Conservation (phyloP, 2,329 filamentous ascomycete genomes). For the Alternaria brassicicola region DNA sequence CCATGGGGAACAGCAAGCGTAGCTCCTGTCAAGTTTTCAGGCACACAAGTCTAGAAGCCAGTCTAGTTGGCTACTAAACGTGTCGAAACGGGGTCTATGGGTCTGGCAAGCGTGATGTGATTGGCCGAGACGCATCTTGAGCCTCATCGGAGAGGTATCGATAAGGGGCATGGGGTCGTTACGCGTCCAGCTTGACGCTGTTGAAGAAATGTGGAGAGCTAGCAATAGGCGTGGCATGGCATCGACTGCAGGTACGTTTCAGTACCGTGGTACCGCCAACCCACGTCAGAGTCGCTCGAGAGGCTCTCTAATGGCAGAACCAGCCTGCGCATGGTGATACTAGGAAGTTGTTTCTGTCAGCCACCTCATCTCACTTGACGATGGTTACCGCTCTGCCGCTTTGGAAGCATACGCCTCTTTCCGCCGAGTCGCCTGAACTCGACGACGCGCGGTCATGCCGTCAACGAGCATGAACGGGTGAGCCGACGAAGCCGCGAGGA, state of each 20-base stretch:
- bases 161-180: slow-evolving; percentile 33
- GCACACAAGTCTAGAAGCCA: slow-evolving; percentile 13
- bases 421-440: background rate
- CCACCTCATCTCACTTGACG: background rate
- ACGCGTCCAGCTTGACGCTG: slow-evolving; percentile 42
- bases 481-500: slow-evolving; percentile 27
- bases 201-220: slow-evolving; percentile 40
- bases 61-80: slow-evolving; percentile 16
- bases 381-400: background rate
- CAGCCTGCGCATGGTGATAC: background rate
- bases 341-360: slow-evolving; percentile 4
- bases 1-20: slow-evolving; percentile 10
- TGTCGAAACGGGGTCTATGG: slow-evolving; percentile 21
- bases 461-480: slow-evolving; percentile 19
- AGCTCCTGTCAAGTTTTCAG: slow-evolving; percentile 14
- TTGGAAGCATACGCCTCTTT: background rate
- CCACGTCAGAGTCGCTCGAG: slow-evolving; percentile 3
- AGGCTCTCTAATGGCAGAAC: background rate
- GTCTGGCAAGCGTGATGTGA: slow-evolving; percentile 15
- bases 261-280: slow-evolving; percentile 20
- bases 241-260: slow-evolving; percentile 27
- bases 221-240: slow-evolving; percentile 25
- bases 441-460: slow-evolving; percentile 16
- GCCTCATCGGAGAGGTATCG: slow-evolving; percentile 22
- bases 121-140: slow-evolving; percentile 26